A percentile compares a stretch with the other conserved stretches of the same genome.
phyloP scores from a whole-genome alignment of 192 early-diverging fungal genomes.

The Spizellomyces punctatus region DNA sequence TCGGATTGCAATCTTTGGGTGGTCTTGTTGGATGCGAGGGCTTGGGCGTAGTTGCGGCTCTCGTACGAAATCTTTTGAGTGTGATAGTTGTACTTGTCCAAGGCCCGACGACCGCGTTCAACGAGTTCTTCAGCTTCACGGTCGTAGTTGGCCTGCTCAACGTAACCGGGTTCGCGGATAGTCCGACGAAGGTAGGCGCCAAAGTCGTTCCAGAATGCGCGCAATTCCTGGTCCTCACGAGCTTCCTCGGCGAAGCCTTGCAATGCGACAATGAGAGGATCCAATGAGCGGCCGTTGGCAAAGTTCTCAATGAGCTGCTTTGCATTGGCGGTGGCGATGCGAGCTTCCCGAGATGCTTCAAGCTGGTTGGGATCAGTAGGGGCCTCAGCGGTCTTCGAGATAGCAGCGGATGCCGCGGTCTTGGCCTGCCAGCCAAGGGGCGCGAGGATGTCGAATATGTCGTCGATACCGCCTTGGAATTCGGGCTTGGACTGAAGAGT shows the following conservation, averaged over 20 bases:
- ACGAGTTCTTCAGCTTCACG: conserved; percentile 35
- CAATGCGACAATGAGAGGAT: conserved; percentile 41
- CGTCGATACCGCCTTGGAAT: conserved; percentile 44
- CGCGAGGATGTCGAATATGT: conserved; percentile 39
- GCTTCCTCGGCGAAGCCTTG: conserved; percentile 36
- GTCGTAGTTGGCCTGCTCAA: conserved; percentile 34
- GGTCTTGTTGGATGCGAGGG: conserved; percentile 40
- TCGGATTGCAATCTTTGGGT: conserved; percentile 39
- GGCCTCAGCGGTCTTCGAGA: conserved; percentile 20
- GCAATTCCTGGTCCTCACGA: conserved; percentile 41
- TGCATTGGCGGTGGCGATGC: conserved; percentile 40
- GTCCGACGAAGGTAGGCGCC: conserved; percentile 36
- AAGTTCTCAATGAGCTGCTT: conserved; percentile 57
- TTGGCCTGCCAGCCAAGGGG: conserved; percentile 35
- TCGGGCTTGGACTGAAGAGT: conserved; percentile 39
- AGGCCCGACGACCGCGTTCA: conserved; percentile 31
- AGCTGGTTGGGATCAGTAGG: conserved; percentile 26
- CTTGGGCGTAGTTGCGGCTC: conserved; percentile 27
- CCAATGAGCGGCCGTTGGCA: conserved; percentile 49
- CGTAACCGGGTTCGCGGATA: conserved; percentile 42
- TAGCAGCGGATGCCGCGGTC: conserved; percentile 21
- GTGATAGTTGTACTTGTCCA: conserved; percentile 39
- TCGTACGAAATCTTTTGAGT: conserved; percentile 41
- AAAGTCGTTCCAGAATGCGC: conserved; percentile 35
- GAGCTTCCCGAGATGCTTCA: conserved; percentile 23